These are phyloP conservation scores for Penicillium waksmanii DNA, from an alignment of 495 filamentous ascomycete genomes.

Conservation along the genomic window DNA sequence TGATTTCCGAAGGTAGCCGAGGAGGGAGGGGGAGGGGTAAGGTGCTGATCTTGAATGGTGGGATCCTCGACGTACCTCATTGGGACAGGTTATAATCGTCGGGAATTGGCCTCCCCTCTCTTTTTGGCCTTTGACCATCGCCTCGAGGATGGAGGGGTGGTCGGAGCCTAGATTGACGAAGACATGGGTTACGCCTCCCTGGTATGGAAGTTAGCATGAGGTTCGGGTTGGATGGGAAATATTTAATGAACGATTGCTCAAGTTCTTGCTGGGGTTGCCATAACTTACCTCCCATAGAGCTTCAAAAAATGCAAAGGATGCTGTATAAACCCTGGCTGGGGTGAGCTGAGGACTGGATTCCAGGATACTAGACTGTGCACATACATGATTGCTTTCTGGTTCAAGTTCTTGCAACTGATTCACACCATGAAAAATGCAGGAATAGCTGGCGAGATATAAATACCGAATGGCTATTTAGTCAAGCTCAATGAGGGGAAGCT, in stretches of 20 bases:
- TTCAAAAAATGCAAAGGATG: conserved; percentile 92
- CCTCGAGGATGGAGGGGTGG: conserved; percentile 90
- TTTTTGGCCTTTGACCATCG: conserved; percentile 87
- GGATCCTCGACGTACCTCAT: conserved; percentile 57
- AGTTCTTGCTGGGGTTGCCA: neutral
- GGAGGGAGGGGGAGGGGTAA: neutral
- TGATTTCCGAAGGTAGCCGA: neutral
- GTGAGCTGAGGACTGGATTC: conserved; percentile 3
- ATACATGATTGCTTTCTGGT: conserved; percentile 14
- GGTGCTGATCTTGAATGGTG: conserved; percentile 3
- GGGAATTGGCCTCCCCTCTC: conserved; percentile 72
- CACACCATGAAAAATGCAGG: neutral
- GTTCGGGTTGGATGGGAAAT: neutral
- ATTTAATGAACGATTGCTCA: neutral
- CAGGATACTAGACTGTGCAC: neutral
- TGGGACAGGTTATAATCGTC: conserved; percentile 88
- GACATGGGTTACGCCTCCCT: conserved; percentile 86
- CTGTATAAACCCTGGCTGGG: conserved; percentile 60
- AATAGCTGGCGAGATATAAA: neutral
- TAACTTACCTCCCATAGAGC: conserved; percentile 73
- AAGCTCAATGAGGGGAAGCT: neutral
- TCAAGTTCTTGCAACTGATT: neutral
- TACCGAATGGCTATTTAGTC: neutral
- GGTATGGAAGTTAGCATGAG: neutral
- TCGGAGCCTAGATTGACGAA: conserved; percentile 97